Percentiles rank a stretch among this genome's conserved stretches.
Conservation (phyloP, 1,284 basidiomycete species). For the Cryptococcus floricola region DNA sequence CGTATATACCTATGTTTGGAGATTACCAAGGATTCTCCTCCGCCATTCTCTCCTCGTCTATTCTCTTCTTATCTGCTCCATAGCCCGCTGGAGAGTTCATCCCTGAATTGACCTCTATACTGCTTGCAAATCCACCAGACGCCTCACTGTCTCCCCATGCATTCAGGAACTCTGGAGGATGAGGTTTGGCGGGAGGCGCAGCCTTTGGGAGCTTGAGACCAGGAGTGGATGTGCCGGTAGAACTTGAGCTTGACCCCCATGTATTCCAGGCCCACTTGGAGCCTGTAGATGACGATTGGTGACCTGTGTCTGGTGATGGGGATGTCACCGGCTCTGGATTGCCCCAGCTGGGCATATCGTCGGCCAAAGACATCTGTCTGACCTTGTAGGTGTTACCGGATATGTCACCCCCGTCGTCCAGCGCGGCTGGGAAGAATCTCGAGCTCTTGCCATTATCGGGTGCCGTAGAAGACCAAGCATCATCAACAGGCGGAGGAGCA, state of each 20-base stretch:
- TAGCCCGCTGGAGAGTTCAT: not conserved
- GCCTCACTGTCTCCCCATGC: constrained; percentile 19
- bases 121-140: not conserved
- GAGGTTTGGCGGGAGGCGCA: constrained; percentile 44
- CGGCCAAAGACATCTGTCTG: constrained; percentile 13
- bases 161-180: constrained; percentile 41
- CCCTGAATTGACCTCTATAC: not conserved
- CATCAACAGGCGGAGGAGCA: not conserved
- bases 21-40: constrained; percentile 20
- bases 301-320: not conserved
- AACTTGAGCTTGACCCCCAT: constrained; percentile 21
- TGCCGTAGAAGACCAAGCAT: not conserved
- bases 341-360: constrained; percentile 26
- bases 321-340: constrained; percentile 9
- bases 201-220: constrained; percentile 12
- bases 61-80: constrained; percentile 6
- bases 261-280: constrained; percentile 28
- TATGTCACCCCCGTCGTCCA: constrained; percentile 34
- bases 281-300: not conserved
- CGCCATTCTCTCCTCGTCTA: constrained; percentile 16
- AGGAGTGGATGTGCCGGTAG: constrained; percentile 3
- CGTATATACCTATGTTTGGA: not conserved
- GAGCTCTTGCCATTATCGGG: not conserved
- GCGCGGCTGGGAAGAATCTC: constrained; percentile 3
- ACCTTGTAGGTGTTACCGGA: constrained; percentile 12